A percentile compares a stretch with the other conserved stretches of the same genome.
These are phyloP conservation scores for Fomitopsis serialis DNA, from an alignment of 768 basidiomycete genomes.

Conservation along the genomic window DNA sequence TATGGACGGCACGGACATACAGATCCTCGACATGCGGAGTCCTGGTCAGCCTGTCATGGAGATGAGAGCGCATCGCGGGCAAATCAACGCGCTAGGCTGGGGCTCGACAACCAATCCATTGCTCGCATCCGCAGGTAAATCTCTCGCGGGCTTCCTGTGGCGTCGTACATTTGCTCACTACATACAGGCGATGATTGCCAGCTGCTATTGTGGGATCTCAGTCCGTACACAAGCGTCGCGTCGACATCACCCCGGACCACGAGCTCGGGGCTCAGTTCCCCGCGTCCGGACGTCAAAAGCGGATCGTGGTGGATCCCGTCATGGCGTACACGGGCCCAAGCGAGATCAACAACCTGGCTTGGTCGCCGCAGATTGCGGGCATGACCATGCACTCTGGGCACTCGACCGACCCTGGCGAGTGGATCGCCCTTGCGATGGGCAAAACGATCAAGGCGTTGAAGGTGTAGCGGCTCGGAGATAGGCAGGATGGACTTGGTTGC, in stretches of 20 bases:
- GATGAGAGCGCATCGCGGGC: conserved; percentile 73
- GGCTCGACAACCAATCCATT: conserved; percentile 78
- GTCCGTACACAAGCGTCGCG: conserved; percentile 47
- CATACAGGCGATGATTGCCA: conserved; percentile 85
- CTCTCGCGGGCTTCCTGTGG: conserved; percentile 1
- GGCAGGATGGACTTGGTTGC: neutral
- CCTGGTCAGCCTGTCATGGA: conserved; percentile 96
- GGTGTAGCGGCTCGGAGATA: conserved; percentile 39
- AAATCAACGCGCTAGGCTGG: conserved; percentile 89
- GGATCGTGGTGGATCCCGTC: conserved; percentile 65
- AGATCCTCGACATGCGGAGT: conserved; percentile 95
- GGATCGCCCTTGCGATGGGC: conserved; percentile 81
- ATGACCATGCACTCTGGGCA: conserved; percentile 73
- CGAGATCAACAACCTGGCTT: conserved; percentile 81
- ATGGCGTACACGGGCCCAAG: conserved; percentile 78
- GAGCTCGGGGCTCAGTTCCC: conserved; percentile 72
- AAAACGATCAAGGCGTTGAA: conserved; percentile 79
- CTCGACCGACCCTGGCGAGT: conserved; percentile 73
- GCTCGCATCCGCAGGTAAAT: conserved; percentile 80
- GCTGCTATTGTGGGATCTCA: conserved; percentile 89
- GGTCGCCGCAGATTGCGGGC: conserved; percentile 82
- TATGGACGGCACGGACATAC: conserved; percentile 83
- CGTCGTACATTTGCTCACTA: conserved; percentile 2
- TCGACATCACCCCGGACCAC: conserved; percentile 65
- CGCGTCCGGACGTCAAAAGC: conserved; percentile 78